These are phyloP conservation scores for Plasmodium coatneyi DNA, from an alignment of 169 alveolate species.

Conservation along the genomic window DNA sequence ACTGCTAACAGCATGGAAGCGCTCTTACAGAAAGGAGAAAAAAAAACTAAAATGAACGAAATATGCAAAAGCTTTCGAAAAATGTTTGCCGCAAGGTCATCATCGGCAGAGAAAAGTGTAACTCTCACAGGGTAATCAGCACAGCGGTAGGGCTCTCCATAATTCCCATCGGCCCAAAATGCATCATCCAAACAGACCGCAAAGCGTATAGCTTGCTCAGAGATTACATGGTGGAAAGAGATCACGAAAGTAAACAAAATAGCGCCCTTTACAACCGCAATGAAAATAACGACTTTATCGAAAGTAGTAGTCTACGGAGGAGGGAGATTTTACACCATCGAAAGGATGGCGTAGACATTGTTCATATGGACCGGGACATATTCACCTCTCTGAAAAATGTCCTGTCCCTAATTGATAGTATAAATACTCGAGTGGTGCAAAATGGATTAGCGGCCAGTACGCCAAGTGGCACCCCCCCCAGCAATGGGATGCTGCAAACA, in stretches of 20 bases:
- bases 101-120: background rate
- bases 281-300: background rate
- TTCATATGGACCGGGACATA: background rate
- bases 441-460: background rate
- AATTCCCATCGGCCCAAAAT: background rate
- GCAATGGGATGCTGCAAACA: background rate
- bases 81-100: slow-evolving; percentile 22
- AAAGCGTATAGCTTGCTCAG: background rate
- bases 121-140: background rate
- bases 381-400: slow-evolving; percentile 16
- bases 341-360: background rate
- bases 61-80: slow-evolving; percentile 70
- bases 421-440: slow-evolving; percentile 11
- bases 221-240: slow-evolving; percentile 3
- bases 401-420: slow-evolving; percentile 12
- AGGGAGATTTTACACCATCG: background rate
- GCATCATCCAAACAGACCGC: background rate
- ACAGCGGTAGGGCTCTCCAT: background rate
- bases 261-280: background rate
- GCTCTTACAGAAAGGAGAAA: background rate
- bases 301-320: background rate
- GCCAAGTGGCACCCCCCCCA: background rate
- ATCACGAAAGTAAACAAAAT: background rate
- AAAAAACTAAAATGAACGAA: slow-evolving; percentile 45
- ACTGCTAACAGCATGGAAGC: background rate